A percentile compares a stretch with the other conserved stretches of the same genome.
Conservation (phyloP, 75 land plant species). For the Sequoiadendron giganteum region DNA sequence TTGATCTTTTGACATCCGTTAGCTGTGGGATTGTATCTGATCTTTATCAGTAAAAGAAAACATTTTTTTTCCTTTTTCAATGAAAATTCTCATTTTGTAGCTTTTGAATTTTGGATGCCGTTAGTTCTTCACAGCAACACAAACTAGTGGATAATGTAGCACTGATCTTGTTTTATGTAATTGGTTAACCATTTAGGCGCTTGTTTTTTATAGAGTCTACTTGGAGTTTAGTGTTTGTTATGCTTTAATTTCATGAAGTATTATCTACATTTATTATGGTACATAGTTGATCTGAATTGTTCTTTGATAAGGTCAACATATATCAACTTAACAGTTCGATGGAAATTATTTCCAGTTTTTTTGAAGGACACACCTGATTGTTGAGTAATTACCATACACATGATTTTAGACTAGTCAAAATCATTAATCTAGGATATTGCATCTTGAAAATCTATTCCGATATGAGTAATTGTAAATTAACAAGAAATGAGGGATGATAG, state of each 20-base stretch:
- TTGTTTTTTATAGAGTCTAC: background rate
- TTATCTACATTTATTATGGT: background rate
- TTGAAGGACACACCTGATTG: background rate
- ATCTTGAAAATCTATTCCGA: background rate
- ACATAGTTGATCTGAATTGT: background rate
- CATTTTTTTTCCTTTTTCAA: background rate
- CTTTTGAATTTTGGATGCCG: background rate
- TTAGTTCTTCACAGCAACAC: background rate
- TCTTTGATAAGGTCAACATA: background rate
- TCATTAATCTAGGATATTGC: background rate
- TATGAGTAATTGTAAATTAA: background rate
- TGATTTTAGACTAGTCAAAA: background rate
- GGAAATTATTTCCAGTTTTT: background rate
- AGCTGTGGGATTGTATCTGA: background rate
- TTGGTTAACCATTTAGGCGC: background rate
- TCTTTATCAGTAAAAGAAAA: background rate
- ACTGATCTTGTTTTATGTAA: background rate
- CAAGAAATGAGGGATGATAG: background rate
- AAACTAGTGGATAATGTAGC: background rate
- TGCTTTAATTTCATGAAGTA: background rate
- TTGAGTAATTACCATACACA: background rate
- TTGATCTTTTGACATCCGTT: background rate
- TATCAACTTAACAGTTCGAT: background rate
- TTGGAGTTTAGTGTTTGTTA: background rate
- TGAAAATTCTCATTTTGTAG: background rate